These are phyloP conservation scores for Leptographium wingfieldii DNA, from an alignment of 2,329 filamentous ascomycete genomes.

Conservation along the genomic window DNA sequence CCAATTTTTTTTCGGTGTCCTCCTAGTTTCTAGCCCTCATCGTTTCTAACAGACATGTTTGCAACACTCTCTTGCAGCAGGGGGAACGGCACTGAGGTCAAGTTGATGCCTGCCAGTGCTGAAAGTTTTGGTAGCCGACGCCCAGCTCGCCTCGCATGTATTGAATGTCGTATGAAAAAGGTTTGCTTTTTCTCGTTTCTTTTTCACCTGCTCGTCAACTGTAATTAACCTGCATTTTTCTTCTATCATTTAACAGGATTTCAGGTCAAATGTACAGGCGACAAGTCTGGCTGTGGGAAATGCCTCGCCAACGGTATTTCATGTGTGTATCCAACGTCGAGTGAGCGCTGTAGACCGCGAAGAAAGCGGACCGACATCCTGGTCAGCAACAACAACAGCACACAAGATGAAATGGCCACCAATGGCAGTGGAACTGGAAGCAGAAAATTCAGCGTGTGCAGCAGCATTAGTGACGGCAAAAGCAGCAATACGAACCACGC, in stretches of 20 bases:
- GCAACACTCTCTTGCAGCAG: neutral
- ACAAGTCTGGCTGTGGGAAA: neutral
- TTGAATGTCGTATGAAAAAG: neutral
- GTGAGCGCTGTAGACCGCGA: neutral
- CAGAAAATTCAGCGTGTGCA: neutral
- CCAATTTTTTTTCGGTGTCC: neutral
- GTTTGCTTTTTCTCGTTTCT: neutral
- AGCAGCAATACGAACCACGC: neutral
- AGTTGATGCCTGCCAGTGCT: neutral
- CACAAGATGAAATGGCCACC: neutral
- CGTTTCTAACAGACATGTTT: neutral
- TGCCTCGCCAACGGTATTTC: neutral
- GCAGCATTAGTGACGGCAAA: neutral
- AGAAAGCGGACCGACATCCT: neutral
- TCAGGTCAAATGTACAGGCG: neutral
- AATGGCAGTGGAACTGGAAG: neutral
- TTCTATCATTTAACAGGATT: neutral
- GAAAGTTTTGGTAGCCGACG: neutral
- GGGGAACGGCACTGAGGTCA: neutral
- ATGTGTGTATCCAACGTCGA: neutral
- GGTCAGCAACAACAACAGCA: neutral
- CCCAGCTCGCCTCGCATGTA: neutral
- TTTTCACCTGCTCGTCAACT: neutral
- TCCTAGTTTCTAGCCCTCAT: neutral
- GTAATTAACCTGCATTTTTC: neutral